Evolutionary conservation across 2,329 filamentous ascomycete genomes (phyloP), one percentile per base, ranked within the genome.

Genomic region (Aphanocladium album): DNA sequence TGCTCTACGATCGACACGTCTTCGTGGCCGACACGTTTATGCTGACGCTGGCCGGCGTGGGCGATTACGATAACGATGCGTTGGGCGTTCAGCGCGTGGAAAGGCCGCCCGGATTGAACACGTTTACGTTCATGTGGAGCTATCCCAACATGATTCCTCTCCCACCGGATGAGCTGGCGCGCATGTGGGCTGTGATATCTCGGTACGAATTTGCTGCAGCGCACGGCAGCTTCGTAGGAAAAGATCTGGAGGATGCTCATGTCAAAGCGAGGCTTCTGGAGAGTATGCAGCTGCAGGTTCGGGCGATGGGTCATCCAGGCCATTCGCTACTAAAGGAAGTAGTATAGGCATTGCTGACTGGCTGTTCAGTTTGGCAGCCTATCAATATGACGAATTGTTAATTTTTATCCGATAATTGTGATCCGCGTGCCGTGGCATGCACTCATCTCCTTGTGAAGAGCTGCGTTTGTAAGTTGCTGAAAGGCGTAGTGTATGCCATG

Each of bases 1-100:
- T 90, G 63, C 80, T 88, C 21, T 89, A 83, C 72, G 79, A 81
- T 19, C 72, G 74, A 1, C 54, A 49, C 8, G 73, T 95, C n/a
- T 80, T 93, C 62, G 81, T 92, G 61, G 90, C 90, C 6, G 91
- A 96, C 73, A 91, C 89, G 3, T 80, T 95, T 52, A 80, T 90
- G 64, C 89, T 86, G 25, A 88, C 89, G 3, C 88, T 89, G 0
- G 79, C 80, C 3, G 83, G 82, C 0, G 62, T 82, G 4, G 71
- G 72, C 0, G 64, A 63, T n/a, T 84, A 80, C 79, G 71, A 72
- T 11, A 39, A 21, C 45, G 23, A 47, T 17, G 47, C 47, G 1
- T 17, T 25, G 6, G 47, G 47, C n/a, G 47, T 50, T 1, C 14
- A 50, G 27, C 47, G 47, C 4, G 2, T 12, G 19, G 73, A 75